Base-by-base conservation (phyloP, 2,329 filamentous ascomycete genomes). In the Diaporthe eres region DNA sequence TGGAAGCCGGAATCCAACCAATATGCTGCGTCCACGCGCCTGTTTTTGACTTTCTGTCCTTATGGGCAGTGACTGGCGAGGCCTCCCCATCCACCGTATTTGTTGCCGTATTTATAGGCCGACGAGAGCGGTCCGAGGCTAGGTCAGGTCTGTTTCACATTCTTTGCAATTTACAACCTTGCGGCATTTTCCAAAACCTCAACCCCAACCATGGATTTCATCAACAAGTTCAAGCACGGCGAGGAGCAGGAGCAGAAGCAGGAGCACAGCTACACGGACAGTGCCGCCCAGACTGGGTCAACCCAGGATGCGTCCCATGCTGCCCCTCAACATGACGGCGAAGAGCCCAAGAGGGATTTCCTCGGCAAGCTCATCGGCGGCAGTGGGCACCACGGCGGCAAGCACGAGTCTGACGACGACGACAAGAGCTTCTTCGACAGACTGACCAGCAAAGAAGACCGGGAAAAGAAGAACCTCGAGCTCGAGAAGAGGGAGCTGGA, bases 151-250 rank as follows among this genome's bases (percentile, higher is more conserved):
- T 34, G 0, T 71, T 47, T 37, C 25, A 34, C n/a, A 58, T 68
- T 15, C 31, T 51, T 51, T 47, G n/a, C 42, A 22, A 34, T 44
- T 37, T 13, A 71, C 37, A 31, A 8, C 17, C 15, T 17, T n/a
- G 25, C 39, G 22, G 4, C 39, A 60, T 19, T 42, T 55, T 28
- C 17, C 3, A 70, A 49, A 42, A 39, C 17, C 25, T n/a, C 19
- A 37, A 34, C 39, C 10, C 6, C n/a, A 34, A 55, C 6, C 19
- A 75, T 75, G 74, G 74, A 57, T 28, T 72, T 75, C 37, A 57
- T 75, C 74, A 58, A 72, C 37, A 75, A 72, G 39, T 58, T 75
- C 67, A 75, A 75, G 74, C 74, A 75, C 37, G 67, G 31, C 55
- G 67, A 72, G 19, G 57, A 61, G 34, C 3, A 22, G 22, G 51